These are phyloP conservation scores for Albophoma yamanashiensis DNA, from an alignment of 2,329 filamentous ascomycete genomes.

Conservation along the genomic window DNA sequence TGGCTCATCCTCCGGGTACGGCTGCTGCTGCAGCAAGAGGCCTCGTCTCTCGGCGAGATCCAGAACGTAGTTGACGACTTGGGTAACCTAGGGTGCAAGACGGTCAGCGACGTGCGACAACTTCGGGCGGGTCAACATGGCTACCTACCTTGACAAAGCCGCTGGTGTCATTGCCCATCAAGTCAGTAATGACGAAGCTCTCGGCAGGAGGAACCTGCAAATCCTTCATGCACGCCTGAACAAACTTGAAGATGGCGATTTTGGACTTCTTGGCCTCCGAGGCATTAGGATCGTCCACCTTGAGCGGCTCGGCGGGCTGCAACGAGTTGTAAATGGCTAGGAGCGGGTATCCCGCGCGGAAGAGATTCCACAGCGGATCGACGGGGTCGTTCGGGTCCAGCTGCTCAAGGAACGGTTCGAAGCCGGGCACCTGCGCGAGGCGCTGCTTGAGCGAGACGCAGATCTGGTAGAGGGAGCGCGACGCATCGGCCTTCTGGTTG, in stretches of 20 bases:
- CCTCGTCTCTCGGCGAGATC: constrained; percentile 75
- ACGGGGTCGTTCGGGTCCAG: constrained; percentile 69
- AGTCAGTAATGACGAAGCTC: constrained; percentile 83
- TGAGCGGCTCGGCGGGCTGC: constrained; percentile 56
- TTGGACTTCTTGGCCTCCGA: constrained; percentile 71
- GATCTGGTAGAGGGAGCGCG: constrained; percentile 87
- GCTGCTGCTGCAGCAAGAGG: constrained; percentile 52
- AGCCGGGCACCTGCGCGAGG: constrained; percentile 72
- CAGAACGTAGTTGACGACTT: constrained; percentile 85
- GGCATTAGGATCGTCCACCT: constrained; percentile 50
- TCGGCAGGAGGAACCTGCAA: constrained; percentile 70
- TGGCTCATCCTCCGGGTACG: constrained; percentile 44
- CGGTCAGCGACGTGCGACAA: neutral
- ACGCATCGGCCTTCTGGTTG: constrained; percentile 90
- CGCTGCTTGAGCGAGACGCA: constrained; percentile 78
- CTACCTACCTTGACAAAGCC: constrained; percentile 80
- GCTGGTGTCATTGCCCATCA: constrained; percentile 89
- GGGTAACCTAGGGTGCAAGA: constrained; percentile 49
- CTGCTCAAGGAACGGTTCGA: constrained; percentile 62
- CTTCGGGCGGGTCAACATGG: neutral
- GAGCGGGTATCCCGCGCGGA: constrained; percentile 74
- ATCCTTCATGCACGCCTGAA: constrained; percentile 78
- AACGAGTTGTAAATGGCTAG: constrained; percentile 83
- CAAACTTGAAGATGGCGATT: constrained; percentile 82
- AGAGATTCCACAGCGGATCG: constrained; percentile 78